Evolutionary conservation across 1,284 basidiomycete genomes (phyloP).

Genomic region (Exsudoporus floridanus): DNA sequence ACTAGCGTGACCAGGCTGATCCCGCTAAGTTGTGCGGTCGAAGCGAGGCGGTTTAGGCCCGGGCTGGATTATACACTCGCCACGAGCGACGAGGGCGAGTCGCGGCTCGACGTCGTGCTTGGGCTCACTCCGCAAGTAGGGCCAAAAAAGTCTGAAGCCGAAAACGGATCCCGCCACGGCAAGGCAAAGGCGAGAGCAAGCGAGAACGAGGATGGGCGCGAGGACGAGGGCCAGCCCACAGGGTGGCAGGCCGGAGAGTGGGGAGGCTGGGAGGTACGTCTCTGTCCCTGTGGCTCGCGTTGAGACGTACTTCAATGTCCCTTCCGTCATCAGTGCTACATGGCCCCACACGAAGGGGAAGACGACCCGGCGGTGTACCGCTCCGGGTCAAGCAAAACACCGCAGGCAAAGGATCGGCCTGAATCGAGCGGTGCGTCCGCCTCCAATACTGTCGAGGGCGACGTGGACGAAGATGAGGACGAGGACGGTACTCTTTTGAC

Average conservation of each 20-base stretch:
- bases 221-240: slow-evolving; percentile 37
- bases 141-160: slow-evolving; percentile 19
- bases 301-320: not conserved
- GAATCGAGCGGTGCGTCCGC: slow-evolving; percentile 13
- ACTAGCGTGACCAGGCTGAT: slow-evolving; percentile 78
- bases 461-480: slow-evolving; percentile 42
- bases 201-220: slow-evolving; percentile 36
- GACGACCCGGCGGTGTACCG: slow-evolving; percentile 95
- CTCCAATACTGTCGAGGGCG: slow-evolving; percentile 27
- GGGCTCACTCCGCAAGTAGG: slow-evolving; percentile 78
- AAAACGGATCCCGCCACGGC: slow-evolving; percentile 9
- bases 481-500: slow-evolving; percentile 82
- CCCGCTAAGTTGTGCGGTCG: slow-evolving; percentile 69
- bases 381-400: slow-evolving; percentile 56
- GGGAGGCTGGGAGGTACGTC: slow-evolving; percentile 88
- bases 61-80: slow-evolving; percentile 96
- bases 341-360: slow-evolving; percentile 90
- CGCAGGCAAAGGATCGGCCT: slow-evolving; percentile 21
- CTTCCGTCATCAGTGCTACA: slow-evolving; percentile 70
- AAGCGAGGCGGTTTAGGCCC: slow-evolving; percentile 87
- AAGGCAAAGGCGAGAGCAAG: slow-evolving; percentile 24
- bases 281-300: not conserved
- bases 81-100: slow-evolving; percentile 81
- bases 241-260: slow-evolving; percentile 80
- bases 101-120: slow-evolving; percentile 86